Conservation (phyloP, 176 grass and related monocot genomes). For the Alopecurus myosuroides region DNA sequence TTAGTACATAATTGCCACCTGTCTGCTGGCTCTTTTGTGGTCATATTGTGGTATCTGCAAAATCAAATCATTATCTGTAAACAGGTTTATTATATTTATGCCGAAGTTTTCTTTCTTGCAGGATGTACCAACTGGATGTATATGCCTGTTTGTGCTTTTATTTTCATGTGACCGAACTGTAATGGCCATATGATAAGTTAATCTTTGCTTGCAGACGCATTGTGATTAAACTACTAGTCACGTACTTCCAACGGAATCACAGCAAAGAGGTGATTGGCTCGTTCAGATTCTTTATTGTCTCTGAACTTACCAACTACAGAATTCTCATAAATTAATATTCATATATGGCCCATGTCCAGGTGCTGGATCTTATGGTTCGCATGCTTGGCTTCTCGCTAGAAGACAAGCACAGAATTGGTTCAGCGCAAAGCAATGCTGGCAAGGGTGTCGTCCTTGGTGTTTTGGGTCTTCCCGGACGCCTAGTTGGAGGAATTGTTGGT, state of each 20-base stretch:
- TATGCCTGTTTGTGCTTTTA: background rate
- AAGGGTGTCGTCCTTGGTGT: constrained; percentile 84
- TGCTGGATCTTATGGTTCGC: constrained; percentile 88
- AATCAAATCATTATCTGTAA: background rate
- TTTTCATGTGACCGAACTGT: background rate
- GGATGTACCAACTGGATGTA: background rate
- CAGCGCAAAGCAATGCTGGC: constrained; percentile 69
- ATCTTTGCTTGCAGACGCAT: constrained; percentile 64
- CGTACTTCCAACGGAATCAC: constrained; percentile 93
- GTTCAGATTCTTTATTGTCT: background rate
- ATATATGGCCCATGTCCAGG: constrained; percentile 30
- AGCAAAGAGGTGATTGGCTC: constrained; percentile 82
- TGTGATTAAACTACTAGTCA: constrained; percentile 87
- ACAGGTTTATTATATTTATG: background rate
- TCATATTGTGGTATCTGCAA: background rate
- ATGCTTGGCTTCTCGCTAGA: constrained; percentile 97
- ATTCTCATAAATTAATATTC: background rate
- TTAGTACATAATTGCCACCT: background rate
- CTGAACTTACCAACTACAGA: background rate
- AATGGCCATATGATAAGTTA: background rate
- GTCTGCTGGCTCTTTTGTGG: background rate
- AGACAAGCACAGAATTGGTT: constrained; percentile 88
- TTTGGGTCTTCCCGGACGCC: constrained; percentile 69
- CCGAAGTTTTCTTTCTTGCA: background rate
- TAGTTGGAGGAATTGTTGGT: constrained; percentile 78